Conservation (phyloP, 2,329 filamentous ascomycete species). For the Calonectria honghensis region DNA sequence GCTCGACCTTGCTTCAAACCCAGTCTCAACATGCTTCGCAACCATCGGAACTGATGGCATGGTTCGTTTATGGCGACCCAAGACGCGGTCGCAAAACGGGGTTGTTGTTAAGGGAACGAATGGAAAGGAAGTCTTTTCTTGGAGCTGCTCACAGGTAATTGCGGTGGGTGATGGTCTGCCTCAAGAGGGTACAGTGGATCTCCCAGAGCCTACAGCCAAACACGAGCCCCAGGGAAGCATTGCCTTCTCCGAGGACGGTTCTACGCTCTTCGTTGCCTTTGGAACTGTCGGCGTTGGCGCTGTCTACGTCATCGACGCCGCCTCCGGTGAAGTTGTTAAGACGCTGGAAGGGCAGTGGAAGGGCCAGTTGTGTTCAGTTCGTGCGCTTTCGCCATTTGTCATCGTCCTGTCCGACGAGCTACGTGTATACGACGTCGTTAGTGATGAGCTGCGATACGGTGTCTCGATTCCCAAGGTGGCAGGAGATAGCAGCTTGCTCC, state of each 20-base stretch:
- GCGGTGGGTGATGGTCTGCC: conserved; percentile 71
- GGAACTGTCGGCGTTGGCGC: conserved; percentile 74
- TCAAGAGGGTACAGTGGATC: conserved; percentile 61
- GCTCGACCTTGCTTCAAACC: conserved; percentile 83
- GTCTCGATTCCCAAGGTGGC: conserved; percentile 71
- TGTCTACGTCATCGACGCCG: conserved; percentile 85
- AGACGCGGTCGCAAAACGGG: conserved; percentile 80
- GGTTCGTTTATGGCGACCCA: conserved; percentile 88
- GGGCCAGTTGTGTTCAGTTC: conserved; percentile 79
- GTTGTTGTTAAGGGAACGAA: conserved; percentile 76
- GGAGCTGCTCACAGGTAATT: conserved; percentile 80
- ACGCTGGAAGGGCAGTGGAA: conserved; percentile 81
- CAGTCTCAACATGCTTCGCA: conserved; percentile 82
- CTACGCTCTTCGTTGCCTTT: conserved; percentile 83
- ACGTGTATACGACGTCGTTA: conserved; percentile 88
- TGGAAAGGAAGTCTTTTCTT: conserved; percentile 79
- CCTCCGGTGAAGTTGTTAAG: conserved; percentile 79
- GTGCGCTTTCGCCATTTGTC: conserved; percentile 83
- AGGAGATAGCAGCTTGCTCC: conserved; percentile 69
- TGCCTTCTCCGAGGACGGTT: conserved; percentile 89
- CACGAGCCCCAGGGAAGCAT: conserved; percentile 76
- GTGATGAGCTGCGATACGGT: conserved; percentile 82
- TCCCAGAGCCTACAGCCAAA: conserved; percentile 50
- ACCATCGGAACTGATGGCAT: conserved; percentile 88
- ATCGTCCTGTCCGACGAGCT: conserved; percentile 84